These are phyloP conservation scores for Ceratobasidium sp. DNA, from an alignment of 1,284 basidiomycete species.

Conservation along the genomic window DNA sequence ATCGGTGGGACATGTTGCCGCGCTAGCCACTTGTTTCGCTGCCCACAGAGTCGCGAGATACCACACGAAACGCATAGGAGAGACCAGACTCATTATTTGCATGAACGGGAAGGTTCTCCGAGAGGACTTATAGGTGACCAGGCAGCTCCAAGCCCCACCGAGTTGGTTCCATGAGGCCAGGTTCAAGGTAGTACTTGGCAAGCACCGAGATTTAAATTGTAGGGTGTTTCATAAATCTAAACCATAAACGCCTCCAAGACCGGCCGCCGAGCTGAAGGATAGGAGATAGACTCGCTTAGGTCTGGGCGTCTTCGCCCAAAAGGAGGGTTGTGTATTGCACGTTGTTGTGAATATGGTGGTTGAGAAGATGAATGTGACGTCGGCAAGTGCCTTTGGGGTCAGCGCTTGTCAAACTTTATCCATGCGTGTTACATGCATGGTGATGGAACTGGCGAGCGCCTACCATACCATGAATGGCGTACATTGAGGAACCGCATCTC, in stretches of 20 bases:
- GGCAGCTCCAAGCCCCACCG: not conserved
- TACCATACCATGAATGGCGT: no score
- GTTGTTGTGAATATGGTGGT: not conserved
- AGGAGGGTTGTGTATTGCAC: not conserved
- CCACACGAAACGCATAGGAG: not conserved
- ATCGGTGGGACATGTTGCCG: constrained; percentile 35
- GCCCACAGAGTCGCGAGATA: no score
- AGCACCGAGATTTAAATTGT: not conserved
- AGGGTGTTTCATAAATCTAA: not conserved
- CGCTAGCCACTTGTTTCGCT: not conserved
- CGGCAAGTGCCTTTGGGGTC: no score
- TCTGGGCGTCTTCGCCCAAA: not conserved
- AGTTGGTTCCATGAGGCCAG: not conserved
- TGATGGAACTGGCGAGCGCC: no score
- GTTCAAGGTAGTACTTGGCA: not conserved
- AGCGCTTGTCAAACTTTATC: no score
- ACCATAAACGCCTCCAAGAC: not conserved
- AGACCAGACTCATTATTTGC: not conserved
- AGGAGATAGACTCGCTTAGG: not conserved
- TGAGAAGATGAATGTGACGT: not conserved
- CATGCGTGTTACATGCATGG: no score
- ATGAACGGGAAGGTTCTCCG: not conserved
- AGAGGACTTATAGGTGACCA: not conserved
- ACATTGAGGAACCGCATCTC: no score
- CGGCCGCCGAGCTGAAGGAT: not conserved